Evolutionary conservation across 257 asterid genomes (phyloP).

Genomic region (Galeopsis tetrahit): DNA sequence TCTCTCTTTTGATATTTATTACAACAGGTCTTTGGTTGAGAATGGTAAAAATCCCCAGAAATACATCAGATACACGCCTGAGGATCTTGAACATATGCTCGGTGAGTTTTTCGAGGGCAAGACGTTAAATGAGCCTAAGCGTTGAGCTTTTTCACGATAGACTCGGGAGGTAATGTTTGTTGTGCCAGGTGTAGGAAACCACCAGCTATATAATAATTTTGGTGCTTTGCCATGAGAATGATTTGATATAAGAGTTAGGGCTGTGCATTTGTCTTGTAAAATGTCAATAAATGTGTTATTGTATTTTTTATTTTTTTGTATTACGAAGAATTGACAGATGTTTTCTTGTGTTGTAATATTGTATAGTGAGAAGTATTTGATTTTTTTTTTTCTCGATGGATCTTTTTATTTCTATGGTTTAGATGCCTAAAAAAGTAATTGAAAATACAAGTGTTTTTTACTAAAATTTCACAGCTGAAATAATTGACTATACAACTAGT

Average conservation of each 20-base stretch:
- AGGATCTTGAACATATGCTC: slow-evolving; percentile 98
- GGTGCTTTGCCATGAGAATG: slow-evolving; percentile 21
- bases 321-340: slow-evolving; percentile 16
- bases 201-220: slow-evolving; percentile 19
- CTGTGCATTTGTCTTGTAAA: slow-evolving; percentile 29
- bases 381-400: background rate
- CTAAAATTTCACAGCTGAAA: no score
- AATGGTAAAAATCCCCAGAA: slow-evolving; percentile 92
- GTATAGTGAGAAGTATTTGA: slow-evolving; percentile 31
- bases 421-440: background rate
- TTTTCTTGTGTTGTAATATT: slow-evolving; percentile 36
- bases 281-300: slow-evolving; percentile 34
- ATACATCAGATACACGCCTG: slow-evolving; percentile 92
- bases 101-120: slow-evolving; percentile 98
- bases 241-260: slow-evolving; percentile 10
- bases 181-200: slow-evolving; percentile 12
- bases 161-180: slow-evolving; percentile 10
- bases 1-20: slow-evolving; percentile 26
- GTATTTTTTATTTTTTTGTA: slow-evolving; percentile 13
- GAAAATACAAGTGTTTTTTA: no score
- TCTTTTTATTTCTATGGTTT: background rate
- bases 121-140: slow-evolving; percentile 80
- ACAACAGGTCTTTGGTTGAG: slow-evolving; percentile 86
- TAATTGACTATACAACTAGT: no score
- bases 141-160: slow-evolving; percentile 45